These are phyloP conservation scores for Eimeria acervulina DNA, from an alignment of 169 alveolate species.

Conservation along the genomic window DNA sequence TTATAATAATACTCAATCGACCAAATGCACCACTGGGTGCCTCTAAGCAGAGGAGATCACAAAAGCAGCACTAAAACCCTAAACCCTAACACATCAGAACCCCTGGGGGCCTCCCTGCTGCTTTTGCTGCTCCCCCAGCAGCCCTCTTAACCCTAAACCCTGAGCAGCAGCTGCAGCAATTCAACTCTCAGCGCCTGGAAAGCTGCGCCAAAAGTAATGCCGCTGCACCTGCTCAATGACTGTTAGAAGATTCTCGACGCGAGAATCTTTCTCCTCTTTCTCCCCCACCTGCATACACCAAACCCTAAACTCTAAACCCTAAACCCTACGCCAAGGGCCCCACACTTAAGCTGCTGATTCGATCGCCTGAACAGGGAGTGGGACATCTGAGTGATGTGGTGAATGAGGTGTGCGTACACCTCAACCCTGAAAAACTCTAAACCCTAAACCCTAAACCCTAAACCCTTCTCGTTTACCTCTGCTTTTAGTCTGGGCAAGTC, in stretches of 20 bases:
- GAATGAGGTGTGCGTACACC: background rate
- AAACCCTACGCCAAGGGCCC: background rate
- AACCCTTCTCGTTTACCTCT: background rate
- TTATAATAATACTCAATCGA: no score
- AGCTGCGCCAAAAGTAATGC: background rate
- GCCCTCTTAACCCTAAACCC: no score
- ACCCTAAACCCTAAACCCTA: background rate
- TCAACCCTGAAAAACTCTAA: background rate
- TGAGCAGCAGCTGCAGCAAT: no score
- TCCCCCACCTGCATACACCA: background rate
- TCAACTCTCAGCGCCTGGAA: no score
- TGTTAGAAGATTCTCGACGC: background rate
- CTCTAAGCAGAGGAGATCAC: no score
- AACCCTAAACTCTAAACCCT: conserved; percentile 12
- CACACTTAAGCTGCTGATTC: background rate
- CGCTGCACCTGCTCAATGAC: background rate
- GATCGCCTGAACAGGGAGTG: no score
- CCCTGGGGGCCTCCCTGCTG: no score
- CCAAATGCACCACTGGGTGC: no score
- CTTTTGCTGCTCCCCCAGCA: no score
- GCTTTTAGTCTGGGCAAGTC: background rate
- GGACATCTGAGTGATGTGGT: background rate
- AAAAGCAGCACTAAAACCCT: no score
- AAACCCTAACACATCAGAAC: no score
- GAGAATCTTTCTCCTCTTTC: background rate